Base-by-base conservation (phyloP, 2,329 filamentous ascomycete species). In the Alternaria alternata region DNA sequence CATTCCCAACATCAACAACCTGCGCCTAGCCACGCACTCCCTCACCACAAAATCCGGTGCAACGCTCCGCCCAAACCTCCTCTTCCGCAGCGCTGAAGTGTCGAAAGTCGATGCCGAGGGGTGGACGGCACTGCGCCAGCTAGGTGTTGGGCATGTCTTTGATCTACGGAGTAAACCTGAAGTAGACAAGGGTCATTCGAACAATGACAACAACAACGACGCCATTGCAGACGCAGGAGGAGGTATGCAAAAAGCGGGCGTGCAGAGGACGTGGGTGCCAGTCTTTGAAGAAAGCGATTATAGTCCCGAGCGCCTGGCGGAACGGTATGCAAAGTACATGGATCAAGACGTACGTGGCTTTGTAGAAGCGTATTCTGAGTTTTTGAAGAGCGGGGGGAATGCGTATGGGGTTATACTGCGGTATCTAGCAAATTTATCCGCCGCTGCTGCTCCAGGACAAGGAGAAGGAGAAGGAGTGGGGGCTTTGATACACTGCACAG, bases 61-160 rank as follows among this genome's bases (percentile, higher is more conserved):
- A 74, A 59, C 3, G 0, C 65, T 91, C 61, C 83, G 85, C 26
- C 79, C 79, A 22, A 82, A 83, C 32, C 70, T 88, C 30, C 79
- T 91, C 58, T 94, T 87, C 78, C 88, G 92, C 57, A 88, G 88
- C 49, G 91, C 89, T 2, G 89, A 92, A 66, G 87, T 89, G 2
- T 68, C 65, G 6, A 66, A 67, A n/a, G 62, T 77, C 0, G 62
- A 67, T 32, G 36, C 30, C 0, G 43, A 38, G 0, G 75, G 64
- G 14, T 77, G 75, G 71, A 39, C 51, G 3, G 32, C 59, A 11
- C 18, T 78, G 0, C 53, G 81, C 30, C 67, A 75, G 5, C 80
- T 92, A 54, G 84, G 85, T n/a, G 86, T 94, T 65, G 83, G 81
- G 24, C 82, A 84, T 63, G 84, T 91, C 52, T 93, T 88, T 74